These are phyloP conservation scores for Jamesozyma lodderae DNA, from an alignment of 805 yeast genomes.

Conservation along the genomic window DNA sequence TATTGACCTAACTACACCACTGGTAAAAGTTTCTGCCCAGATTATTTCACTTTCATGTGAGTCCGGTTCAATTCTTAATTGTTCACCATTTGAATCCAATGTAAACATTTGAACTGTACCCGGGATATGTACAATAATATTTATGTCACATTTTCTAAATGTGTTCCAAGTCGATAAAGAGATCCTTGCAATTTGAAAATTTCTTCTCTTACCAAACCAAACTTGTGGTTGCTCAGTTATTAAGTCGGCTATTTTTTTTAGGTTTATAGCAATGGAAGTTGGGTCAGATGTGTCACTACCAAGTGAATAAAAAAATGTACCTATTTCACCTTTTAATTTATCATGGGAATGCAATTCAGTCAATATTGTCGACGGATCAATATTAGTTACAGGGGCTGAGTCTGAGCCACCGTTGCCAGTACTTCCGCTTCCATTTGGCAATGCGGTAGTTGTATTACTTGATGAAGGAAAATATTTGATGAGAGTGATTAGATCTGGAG, in stretches of 20 bases:
- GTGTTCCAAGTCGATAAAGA: conserved; percentile 59
- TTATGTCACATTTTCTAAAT: conserved; percentile 54
- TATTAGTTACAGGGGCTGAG: conserved; percentile 7
- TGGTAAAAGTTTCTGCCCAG: conserved; percentile 46
- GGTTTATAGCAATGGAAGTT: conserved; percentile 68
- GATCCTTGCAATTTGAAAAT: conserved; percentile 63
- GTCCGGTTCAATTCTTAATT: conserved; percentile 16
- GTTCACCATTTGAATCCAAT: conserved; percentile 26
- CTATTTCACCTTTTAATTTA: conserved; percentile 43
- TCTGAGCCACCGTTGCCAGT: conserved; percentile 5
- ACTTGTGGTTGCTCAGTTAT: conserved; percentile 54
- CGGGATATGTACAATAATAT: conserved; percentile 66
- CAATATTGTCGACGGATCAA: conserved; percentile 13
- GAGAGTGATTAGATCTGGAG: conserved; percentile 49
- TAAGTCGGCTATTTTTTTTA: conserved; percentile 57
- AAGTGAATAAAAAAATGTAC: conserved; percentile 63
- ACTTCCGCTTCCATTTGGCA: conserved; percentile 1
- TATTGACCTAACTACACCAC: conserved; percentile 68
- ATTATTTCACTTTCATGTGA: conserved; percentile 44
- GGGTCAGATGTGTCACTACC: conserved; percentile 72
- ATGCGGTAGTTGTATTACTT: conserved; percentile 4
- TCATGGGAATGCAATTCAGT: conserved; percentile 24
- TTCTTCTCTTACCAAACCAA: conserved; percentile 72
- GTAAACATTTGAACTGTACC: conserved; percentile 53
- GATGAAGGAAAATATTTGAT: conserved; percentile 28